Percentiles rank a stretch among this genome's conserved stretches.
Conservation (phyloP, 805 yeast genomes). For the Ogataea zsoltii region DNA sequence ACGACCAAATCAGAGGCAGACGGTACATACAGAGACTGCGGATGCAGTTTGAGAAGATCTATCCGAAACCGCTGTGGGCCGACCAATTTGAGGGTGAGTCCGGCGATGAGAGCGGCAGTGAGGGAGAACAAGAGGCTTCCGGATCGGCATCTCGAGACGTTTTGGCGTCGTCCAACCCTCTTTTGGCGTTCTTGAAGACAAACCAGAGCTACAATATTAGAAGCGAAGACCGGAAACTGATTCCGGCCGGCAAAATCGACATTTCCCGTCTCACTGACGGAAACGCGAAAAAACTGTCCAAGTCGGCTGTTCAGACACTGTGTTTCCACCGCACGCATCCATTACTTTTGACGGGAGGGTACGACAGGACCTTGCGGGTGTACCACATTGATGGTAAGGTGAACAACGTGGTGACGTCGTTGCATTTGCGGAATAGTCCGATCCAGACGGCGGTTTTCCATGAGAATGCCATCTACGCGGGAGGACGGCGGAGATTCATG, state of each 20-base stretch:
- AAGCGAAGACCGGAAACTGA: conserved; percentile 45
- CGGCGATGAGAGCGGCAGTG: conserved; percentile 34
- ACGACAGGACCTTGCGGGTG: conserved; percentile 81
- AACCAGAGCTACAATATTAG: conserved; percentile 32
- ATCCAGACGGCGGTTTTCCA: conserved; percentile 74
- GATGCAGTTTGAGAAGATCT: conserved; percentile 66
- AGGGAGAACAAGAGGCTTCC: conserved; percentile 11
- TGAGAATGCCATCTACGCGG: conserved; percentile 65
- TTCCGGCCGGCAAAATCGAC: conserved; percentile 71
- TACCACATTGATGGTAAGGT: conserved; percentile 88
- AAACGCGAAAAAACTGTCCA: conserved; percentile 65
- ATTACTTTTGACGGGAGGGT: conserved; percentile 85
- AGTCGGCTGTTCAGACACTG: conserved; percentile 80
- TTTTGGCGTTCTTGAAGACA: conserved; percentile 33
- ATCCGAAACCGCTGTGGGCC: conserved; percentile 87
- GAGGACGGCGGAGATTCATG: conserved; percentile 90
- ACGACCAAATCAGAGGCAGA: conserved; percentile 36
- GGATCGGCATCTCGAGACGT: conserved; percentile 18
- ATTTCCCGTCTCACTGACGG: conserved; percentile 88
- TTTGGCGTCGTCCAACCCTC: conserved; percentile 32
- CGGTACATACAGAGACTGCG: conserved; percentile 39
- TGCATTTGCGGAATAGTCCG: conserved; percentile 78
- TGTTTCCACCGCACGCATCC: conserved; percentile 87
- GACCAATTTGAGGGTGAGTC: conserved; percentile 57
- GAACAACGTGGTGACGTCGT: conserved; percentile 78